Evolutionary conservation across 148 eudicot genomes (phyloP).

Genomic region (Rhododendron vialii): DNA sequence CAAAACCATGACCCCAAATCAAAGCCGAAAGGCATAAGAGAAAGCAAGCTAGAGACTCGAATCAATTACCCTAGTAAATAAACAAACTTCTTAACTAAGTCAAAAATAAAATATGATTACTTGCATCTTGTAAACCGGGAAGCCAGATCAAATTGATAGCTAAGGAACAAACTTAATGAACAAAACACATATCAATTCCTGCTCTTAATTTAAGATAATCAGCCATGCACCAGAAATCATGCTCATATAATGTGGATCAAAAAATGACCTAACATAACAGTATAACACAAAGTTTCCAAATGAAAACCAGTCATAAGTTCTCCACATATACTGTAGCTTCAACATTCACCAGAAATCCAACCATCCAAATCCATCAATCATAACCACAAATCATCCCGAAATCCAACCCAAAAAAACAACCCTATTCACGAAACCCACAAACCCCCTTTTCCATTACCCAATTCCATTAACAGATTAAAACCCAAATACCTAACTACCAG

Average conservation of each 20-base stretch:
- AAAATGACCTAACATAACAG: neutral
- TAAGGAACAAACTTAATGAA: neutral
- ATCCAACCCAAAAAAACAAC: neutral
- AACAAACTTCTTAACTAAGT: neutral
- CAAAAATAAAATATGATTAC: neutral
- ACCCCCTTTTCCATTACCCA: neutral
- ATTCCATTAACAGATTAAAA: neutral
- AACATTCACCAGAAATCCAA: neutral
- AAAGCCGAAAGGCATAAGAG: neutral
- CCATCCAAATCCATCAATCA: neutral
- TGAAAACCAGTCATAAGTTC: neutral
- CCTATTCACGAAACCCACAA: neutral
- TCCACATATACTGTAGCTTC: neutral
- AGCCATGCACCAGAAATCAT: neutral
- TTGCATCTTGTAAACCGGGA: neutral
- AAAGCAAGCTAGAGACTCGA: neutral
- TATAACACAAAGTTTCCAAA: neutral
- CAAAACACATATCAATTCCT: neutral
- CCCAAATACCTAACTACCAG: neutral
- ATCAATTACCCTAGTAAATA: neutral
- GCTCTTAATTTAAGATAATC: neutral
- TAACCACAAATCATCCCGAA: neutral
- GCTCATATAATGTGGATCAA: neutral
- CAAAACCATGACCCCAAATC: neutral
- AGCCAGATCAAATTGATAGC: neutral